Evolutionary conservation across 176 grass and related monocot species (phyloP), one percentile per base, ranked within the genome.

Genomic region (Puya raimondii): DNA sequence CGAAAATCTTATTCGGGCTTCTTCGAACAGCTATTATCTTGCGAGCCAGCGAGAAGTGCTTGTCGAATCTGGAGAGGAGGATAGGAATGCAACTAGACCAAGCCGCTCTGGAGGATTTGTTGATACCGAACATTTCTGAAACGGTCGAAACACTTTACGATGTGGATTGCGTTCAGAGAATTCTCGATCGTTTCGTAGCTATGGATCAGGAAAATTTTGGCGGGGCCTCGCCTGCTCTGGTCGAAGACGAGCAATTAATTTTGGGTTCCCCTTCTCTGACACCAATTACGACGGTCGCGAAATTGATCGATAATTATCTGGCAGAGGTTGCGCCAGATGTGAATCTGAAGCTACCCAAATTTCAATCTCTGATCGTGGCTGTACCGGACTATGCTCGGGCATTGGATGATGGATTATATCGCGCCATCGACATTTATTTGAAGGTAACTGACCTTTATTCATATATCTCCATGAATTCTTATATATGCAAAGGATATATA

Each of bases 261-360:
- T 76, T 86, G 75, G 85, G 51, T 54, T 91, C 88, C 11, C 88
- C 92, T 64, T 82, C 81, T 67, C 66, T 83, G 11, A 58, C 80
- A 73, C 85, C 82, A 1, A 63, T 91, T 57, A 78, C 67, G 47
- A 80, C 63, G 78, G 92, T 89, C 53, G 75, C 92, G 56, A 91
- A 84, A 72, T 73, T 96, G 71, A 75, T 96, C 49, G 92, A 96
- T 68, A 67, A 76, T 47, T 96, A 96, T 68, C 84, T 96, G 53
- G 92, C 88, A 81, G 92, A 96, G 85, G 88, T 96, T 77, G 88
- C 92, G 77, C 71, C 91, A 29, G 91, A 96, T 71, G 66, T 50
- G 56, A 88, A 91, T 73, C 71, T 96, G 52, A 91, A 88, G 78
- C 49, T 83, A 26, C 64, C 75, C 49, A 91, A 76, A 49, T 96